Percentiles rank a stretch among this genome's conserved stretches.
phyloP scores from a whole-genome alignment of 805 yeast genomes.

The Nakazawaea populi region DNA sequence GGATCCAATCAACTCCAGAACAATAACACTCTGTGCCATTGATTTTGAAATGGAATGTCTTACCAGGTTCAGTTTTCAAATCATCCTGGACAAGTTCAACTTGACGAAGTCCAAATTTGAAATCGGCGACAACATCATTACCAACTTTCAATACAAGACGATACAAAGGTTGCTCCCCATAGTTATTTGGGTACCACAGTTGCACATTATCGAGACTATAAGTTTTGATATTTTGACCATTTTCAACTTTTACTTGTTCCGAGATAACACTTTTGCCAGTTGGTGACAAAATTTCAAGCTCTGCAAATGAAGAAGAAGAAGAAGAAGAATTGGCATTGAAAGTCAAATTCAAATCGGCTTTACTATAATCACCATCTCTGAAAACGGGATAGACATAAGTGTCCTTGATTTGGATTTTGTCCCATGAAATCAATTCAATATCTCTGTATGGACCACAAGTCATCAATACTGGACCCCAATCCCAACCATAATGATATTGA shows the following conservation, averaged over 20 bases:
- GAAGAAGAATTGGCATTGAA: not conserved
- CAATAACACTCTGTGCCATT: constrained; percentile 33
- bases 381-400: constrained; percentile 2
- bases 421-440: constrained; percentile 22
- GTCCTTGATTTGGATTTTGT: constrained; percentile 11
- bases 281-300: constrained; percentile 8
- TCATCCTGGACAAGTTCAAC: constrained; percentile 33
- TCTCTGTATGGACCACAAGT: constrained; percentile 41
- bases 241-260: not conserved
- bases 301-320: constrained; percentile 5
- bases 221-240: not conserved
- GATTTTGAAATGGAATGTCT: constrained; percentile 36
- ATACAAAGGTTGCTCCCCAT: constrained; percentile 32
- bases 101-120: constrained; percentile 34
- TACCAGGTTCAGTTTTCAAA: constrained; percentile 23
- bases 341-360: not conserved
- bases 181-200: constrained; percentile 36
- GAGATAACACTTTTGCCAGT: not conserved
- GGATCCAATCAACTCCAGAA: constrained; percentile 45
- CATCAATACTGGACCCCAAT: constrained; percentile 45
- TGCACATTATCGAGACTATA: constrained; percentile 19
- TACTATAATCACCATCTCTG: not conserved
- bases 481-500: constrained; percentile 54
- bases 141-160: constrained; percentile 15
- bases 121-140: constrained; percentile 10